phyloP scores from a whole-genome alignment of 1,284 basidiomycete genomes.

The Bjerkandera adusta region DNA sequence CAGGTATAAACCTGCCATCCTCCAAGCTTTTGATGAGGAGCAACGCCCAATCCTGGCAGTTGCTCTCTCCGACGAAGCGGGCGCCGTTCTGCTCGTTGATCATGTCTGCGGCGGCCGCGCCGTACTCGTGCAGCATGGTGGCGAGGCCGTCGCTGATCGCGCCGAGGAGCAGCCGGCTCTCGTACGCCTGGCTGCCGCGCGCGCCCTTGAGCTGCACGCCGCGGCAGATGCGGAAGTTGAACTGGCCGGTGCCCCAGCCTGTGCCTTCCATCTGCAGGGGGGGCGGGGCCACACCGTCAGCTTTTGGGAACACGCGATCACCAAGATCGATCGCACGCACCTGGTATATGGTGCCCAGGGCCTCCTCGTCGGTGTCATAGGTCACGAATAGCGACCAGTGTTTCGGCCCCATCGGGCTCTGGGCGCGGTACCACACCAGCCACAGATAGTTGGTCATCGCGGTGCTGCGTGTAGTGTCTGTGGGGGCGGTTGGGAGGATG shows the following conservation, averaged over 20 bases:
- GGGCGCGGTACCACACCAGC: conserved; percentile 22
- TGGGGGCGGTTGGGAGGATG: not conserved
- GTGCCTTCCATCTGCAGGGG: conserved; percentile 17
- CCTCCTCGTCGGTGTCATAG: conserved; percentile 21
- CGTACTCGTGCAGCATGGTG: conserved; percentile 22
- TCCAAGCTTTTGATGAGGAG: conserved; percentile 20
- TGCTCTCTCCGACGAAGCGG: conserved; percentile 16
- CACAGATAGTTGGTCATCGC: conserved; percentile 20
- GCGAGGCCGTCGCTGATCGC: conserved; percentile 17
- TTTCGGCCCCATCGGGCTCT: conserved; percentile 18
- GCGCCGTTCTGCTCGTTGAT: conserved; percentile 19
- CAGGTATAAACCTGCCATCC: conserved; percentile 16
- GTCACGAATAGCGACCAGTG: conserved; percentile 22
- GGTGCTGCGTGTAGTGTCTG: not conserved
- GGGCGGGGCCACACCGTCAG: too few relatives aligned
- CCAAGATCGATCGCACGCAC: conserved; percentile 6
- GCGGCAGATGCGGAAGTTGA: conserved; percentile 15
- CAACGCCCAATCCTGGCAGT: conserved; percentile 22
- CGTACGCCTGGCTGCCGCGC: conserved; percentile 19
- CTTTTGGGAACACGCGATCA: not conserved
- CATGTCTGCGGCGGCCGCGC: conserved; percentile 20
- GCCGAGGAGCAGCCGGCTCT: conserved; percentile 19
- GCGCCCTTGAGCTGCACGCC: conserved; percentile 21
- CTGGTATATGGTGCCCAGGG: conserved; percentile 20
- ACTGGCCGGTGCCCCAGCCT: conserved; percentile 21